phyloP scores from a whole-genome alignment of 1,139 yeast species.

The Geotrichum candidum region DNA sequence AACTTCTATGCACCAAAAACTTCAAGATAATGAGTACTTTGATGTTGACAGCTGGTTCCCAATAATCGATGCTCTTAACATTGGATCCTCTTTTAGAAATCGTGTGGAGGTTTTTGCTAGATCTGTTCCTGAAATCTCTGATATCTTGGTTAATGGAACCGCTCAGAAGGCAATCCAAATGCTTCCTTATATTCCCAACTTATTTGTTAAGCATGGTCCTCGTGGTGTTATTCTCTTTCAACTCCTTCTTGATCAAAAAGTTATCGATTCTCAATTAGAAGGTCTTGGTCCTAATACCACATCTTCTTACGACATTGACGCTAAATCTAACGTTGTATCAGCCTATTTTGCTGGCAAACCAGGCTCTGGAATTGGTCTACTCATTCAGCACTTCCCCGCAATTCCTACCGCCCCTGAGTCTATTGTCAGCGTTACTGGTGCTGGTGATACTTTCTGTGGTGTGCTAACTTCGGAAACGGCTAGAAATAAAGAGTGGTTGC shows the following conservation, averaged over 20 bases:
- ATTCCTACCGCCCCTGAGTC: constrained; percentile 26
- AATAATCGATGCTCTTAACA: constrained; percentile 54
- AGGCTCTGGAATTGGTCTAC: constrained; percentile 42
- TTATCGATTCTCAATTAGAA: constrained; percentile 1
- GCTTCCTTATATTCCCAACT: constrained; percentile 65
- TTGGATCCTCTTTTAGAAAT: constrained; percentile 45
- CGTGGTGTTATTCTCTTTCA: constrained; percentile 55
- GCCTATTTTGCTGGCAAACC: constrained; percentile 18
- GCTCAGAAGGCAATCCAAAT: constrained; percentile 66
- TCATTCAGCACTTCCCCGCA: constrained; percentile 56
- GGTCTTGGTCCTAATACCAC: constrained; percentile 3
- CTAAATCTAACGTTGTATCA: constrained; percentile 17
- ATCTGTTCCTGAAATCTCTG: constrained; percentile 28
- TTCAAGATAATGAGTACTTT: constrained; percentile 46
- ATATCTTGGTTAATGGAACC: constrained; percentile 43
- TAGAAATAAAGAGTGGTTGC: constrained; percentile 29
- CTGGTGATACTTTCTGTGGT: constrained; percentile 64
- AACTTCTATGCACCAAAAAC: constrained; percentile 46
- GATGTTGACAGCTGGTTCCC: constrained; percentile 73
- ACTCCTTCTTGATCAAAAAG: constrained; percentile 31
- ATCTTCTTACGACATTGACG: not conserved
- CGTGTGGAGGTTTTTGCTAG: constrained; percentile 35
- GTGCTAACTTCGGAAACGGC: constrained; percentile 40
- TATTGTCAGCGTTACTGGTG: constrained; percentile 55
- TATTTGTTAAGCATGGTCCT: constrained; percentile 61